Evolutionary conservation across 108 stramenopile species (phyloP), one percentile per base, ranked within the genome.

Genomic region (Nitzschia sp.): DNA sequence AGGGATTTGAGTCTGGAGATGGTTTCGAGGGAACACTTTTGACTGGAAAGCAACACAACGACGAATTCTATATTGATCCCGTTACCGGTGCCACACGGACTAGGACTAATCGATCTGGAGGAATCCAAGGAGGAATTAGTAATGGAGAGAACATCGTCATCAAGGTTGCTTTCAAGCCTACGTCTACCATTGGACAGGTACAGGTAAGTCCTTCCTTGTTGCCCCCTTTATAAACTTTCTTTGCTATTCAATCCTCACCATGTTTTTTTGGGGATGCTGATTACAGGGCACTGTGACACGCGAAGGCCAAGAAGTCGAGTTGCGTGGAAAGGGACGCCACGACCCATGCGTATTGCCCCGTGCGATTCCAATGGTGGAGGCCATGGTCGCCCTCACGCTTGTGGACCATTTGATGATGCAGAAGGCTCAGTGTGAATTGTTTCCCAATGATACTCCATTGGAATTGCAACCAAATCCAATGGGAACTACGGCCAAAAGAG

Each of bases 291-390:
- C 98, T 38, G 96, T 96, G 26, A 97, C 96, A 25, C 65, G 96
- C 50, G 97, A 97, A 58, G 98, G 98, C 23, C 80, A 88, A 66
- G 96, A 96, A 66, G 93, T 94, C 0, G 89, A 94, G 60, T 82
- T 98, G 25, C 80, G 96, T 34, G 99, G 98, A 25, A 98, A 97
- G 76, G 99, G 98, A 31, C 82, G 99, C 26, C 98, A 99, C 69
- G 99, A 98, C 78, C 99, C 98, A 15, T 98, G 99, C 70, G 99
- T 99, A 26, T 80, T 99, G 9, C 99, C 99, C 5, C 83, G 98
- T 25, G 97, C 98, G 13, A 89, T 96, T 45, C 96, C 96, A 31
- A 96, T 97, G 91, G 96, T 97, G 22, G 97, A 99, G 78, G 95
- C 96, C 17, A 99, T 99, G 99, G 95, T 98, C 31, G 96, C 99